Conservation (phyloP, 1,284 basidiomycete species). For the Exobasidium rhododendri region DNA sequence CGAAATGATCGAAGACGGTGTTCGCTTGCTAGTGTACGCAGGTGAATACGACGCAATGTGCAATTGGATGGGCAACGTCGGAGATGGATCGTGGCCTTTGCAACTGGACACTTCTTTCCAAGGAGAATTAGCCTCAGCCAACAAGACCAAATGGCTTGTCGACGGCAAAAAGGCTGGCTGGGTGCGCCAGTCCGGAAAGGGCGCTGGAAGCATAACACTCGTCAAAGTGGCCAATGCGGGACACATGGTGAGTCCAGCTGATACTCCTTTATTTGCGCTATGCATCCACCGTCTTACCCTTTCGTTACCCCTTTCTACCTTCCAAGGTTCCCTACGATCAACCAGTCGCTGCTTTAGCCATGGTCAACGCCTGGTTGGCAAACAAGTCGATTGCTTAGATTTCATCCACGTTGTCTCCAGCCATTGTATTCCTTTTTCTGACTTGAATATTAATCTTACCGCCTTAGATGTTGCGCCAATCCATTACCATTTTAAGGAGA, state of each 20-base stretch:
- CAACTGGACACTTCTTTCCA: conserved; percentile 39
- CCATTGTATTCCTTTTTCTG: conserved; percentile 4
- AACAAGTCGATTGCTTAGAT: conserved; percentile 57
- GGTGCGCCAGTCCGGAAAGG: conserved; percentile 42
- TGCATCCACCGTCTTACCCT: too few relatives aligned
- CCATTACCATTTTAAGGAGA: background rate
- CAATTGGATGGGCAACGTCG: conserved; percentile 51
- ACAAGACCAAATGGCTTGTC: conserved; percentile 27
- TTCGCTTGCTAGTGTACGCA: conserved; percentile 76
- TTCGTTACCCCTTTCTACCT: background rate
- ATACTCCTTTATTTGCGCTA: too few relatives aligned
- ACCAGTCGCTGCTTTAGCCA: conserved; percentile 67
- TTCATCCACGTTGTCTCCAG: too few relatives aligned
- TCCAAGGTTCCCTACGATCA: conserved; percentile 66
- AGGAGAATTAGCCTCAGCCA: conserved; percentile 40
- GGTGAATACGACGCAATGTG: conserved; percentile 71
- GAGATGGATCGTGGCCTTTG: conserved; percentile 48
- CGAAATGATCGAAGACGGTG: conserved; percentile 69
- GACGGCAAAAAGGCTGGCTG: conserved; percentile 39
- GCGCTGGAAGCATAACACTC: conserved; percentile 44
- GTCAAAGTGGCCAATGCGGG: conserved; percentile 38
- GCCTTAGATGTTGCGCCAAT: background rate
- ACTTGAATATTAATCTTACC: too few relatives aligned
- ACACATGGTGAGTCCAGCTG: conserved; percentile 39
- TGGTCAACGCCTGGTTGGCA: conserved; percentile 62